phyloP scores from a whole-genome alignment of 768 basidiomycete genomes.

The Russula ochroleuca region DNA sequence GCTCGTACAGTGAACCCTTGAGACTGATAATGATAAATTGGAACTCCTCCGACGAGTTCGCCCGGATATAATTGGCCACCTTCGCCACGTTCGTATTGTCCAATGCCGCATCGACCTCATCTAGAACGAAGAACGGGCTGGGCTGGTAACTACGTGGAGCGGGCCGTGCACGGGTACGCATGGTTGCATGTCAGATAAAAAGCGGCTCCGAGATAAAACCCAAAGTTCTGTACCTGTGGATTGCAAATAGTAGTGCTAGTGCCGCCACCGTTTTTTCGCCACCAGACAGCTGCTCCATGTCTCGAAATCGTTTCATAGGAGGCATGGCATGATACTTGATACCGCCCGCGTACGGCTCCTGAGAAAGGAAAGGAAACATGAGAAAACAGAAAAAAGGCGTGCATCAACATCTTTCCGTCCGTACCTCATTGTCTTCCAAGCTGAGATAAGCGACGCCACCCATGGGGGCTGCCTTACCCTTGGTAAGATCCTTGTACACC shows the following conservation, averaged over 20 bases:
- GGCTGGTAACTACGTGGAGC: conserved; percentile 71
- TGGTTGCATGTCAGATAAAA: not conserved
- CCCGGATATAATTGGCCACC: conserved; percentile 87
- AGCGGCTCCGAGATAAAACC: not conserved
- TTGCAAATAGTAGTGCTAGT: conserved; percentile 92
- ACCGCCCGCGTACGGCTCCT: conserved; percentile 83
- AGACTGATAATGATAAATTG: conserved; percentile 98
- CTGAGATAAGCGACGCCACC: conserved; percentile 96
- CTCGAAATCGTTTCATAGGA: conserved; percentile 97
- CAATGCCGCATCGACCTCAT: conserved; percentile 95
- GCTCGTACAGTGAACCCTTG: conserved; percentile 89
- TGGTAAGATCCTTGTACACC: conserved; percentile 97
- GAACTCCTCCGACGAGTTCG: conserved; percentile 78
- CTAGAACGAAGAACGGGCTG: conserved; percentile 96
- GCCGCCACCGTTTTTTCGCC: conserved; percentile 99
- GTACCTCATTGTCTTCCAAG: conserved; percentile 91
- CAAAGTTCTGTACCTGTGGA: conserved; percentile 64
- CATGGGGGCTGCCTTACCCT: conserved; percentile 88
- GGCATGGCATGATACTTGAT: conserved; percentile 99
- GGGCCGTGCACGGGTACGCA: not conserved
- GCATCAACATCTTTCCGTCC: conserved; percentile 27
- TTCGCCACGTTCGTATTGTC: conserved; percentile 99
- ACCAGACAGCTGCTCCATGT: conserved; percentile 98
- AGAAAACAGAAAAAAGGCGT: not conserved
- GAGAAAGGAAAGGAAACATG: conserved; percentile 12